Evolutionary conservation across 352 stramenopile species (phyloP).

Genomic region (Nothophytophthora sp.): DNA sequence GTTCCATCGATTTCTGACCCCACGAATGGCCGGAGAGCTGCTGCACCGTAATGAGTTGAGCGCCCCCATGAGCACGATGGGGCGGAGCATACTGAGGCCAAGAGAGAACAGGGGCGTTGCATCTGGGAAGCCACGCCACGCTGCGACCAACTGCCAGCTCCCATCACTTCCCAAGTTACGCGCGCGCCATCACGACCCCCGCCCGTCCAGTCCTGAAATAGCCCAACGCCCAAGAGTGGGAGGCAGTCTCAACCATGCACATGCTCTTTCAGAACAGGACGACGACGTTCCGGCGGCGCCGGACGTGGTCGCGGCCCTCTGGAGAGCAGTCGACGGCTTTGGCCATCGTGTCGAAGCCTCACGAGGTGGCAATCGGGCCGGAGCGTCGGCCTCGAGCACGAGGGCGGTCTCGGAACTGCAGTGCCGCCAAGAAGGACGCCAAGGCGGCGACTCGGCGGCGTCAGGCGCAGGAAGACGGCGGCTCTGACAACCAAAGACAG

Average conservation of each 20-base stretch:
- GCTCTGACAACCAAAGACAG: neutral
- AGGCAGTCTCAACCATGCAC: constrained; percentile 17
- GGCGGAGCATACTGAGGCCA: no score
- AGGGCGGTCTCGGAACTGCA: constrained; percentile 20
- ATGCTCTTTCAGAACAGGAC: constrained; percentile 28
- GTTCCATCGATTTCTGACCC: no score
- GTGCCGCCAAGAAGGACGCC: neutral
- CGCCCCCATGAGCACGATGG: no score
- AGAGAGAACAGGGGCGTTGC: no score
- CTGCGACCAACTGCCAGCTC: no score
- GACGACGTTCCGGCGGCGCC: constrained; percentile 10
- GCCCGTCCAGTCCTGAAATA: no score
- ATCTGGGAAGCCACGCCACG: no score
- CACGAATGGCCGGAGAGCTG: no score
- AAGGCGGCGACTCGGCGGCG: neutral
- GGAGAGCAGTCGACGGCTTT: constrained; percentile 1
- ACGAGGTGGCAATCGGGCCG: neutral
- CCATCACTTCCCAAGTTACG: no score
- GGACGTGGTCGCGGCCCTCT: constrained; percentile 14
- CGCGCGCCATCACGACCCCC: no score
- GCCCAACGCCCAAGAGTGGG: no score
- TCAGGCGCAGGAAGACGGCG: neutral
- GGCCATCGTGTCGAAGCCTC: neutral
- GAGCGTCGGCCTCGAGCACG: neutral
- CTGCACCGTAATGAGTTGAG: no score